A percentile compares a stretch with the other conserved stretches of the same genome.
phyloP scores from a whole-genome alignment of 371 early-diverging fungal species.

The Apophysomyces variabilis region DNA sequence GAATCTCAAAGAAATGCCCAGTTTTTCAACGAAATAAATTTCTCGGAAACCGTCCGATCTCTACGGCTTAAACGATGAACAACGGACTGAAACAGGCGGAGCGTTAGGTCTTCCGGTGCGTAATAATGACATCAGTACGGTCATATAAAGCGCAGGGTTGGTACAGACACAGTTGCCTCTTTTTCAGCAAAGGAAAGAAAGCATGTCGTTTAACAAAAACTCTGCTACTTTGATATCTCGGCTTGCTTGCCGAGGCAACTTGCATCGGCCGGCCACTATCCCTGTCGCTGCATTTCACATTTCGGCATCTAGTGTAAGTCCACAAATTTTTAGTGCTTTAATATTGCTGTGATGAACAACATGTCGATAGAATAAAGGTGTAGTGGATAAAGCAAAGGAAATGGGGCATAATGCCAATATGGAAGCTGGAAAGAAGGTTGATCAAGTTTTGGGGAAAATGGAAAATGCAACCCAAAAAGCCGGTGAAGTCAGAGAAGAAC shows the following conservation, averaged over 20 bases:
- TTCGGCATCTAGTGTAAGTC: not conserved
- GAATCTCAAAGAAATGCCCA: no score
- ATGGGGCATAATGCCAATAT: slow-evolving; percentile 20
- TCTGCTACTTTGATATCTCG: not conserved
- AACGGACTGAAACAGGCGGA: no score
- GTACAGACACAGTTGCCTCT: not conserved
- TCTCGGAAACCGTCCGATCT: no score
- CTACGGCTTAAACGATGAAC: no score
- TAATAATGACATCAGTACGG: slow-evolving; percentile 3
- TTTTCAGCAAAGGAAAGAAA: not conserved
- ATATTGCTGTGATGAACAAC: not conserved
- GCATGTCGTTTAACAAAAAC: not conserved
- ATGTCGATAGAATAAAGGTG: not conserved
- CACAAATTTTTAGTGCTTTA: not conserved
- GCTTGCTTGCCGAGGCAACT: not conserved
- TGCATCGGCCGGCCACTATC: not conserved
- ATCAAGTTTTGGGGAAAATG: slow-evolving; percentile 16
- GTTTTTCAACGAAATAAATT: no score
- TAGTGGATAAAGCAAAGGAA: slow-evolving; percentile 21
- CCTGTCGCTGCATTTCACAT: not conserved
- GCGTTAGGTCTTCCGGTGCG: not conserved
- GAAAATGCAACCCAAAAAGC: slow-evolving; percentile 17
- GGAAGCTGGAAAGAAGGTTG: slow-evolving; percentile 16
- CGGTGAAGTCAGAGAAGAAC: slow-evolving; percentile 13
- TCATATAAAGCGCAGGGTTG: not conserved